phyloP scores from a whole-genome alignment of 495 filamentous ascomycete genomes.

The Penicillium tannophilum region DNA sequence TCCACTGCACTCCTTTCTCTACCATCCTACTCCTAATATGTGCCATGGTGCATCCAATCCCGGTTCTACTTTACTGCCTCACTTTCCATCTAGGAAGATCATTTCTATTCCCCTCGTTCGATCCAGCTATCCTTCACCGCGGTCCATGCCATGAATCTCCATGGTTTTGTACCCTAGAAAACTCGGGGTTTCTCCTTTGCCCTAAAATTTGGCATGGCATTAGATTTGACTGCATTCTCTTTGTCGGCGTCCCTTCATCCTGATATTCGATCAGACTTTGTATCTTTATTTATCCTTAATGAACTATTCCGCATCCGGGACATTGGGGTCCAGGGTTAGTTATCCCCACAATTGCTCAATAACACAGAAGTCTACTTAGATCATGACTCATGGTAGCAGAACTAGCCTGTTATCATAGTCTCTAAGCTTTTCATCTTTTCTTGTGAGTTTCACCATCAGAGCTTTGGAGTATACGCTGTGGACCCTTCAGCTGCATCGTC shows the following conservation, averaged over 20 bases:
- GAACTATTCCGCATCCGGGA: slow-evolving; percentile 6
- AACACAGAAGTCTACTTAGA: not conserved
- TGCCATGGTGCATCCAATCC: not conserved
- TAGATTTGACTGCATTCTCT: not conserved
- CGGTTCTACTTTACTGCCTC: not conserved
- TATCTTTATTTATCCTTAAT: slow-evolving; percentile 25
- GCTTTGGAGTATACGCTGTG: too few relatives aligned
- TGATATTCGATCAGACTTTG: slow-evolving; percentile 10
- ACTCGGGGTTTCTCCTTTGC: not conserved
- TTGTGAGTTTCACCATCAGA: too few relatives aligned
- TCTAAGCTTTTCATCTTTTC: too few relatives aligned
- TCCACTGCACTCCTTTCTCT: not conserved
- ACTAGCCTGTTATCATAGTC: too few relatives aligned
- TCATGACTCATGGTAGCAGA: not conserved
- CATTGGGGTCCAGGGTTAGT: not conserved
- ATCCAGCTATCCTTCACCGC: not conserved
- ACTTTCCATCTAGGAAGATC: not conserved
- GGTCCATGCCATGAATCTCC: not conserved
- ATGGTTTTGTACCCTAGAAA: not conserved
- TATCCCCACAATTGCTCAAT: not conserved
- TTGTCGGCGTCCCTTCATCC: not conserved
- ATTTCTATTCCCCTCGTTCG: not conserved
- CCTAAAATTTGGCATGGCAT: slow-evolving; percentile 5
- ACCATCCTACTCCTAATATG: not conserved
- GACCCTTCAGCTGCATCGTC: not conserved